These are phyloP conservation scores for Ophioceras dolichostomum DNA, from an alignment of 2,329 filamentous ascomycete species.

Conservation along the genomic window DNA sequence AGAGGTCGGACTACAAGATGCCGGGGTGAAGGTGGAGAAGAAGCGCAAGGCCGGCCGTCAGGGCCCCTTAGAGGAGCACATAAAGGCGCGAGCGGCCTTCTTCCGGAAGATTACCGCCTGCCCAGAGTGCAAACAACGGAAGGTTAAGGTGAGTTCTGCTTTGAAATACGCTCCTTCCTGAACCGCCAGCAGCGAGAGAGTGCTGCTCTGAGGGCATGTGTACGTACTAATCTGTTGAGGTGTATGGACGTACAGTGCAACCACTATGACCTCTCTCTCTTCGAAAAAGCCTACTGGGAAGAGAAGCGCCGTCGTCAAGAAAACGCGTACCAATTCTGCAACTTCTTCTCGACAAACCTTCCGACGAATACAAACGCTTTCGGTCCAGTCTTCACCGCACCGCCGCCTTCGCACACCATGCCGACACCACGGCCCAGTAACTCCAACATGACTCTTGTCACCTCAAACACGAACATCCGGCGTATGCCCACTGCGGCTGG, in stretches of 20 bases:
- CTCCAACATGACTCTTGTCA: no score
- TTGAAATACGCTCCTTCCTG: no score
- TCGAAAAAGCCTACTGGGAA: conserved; percentile 7
- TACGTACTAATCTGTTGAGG: not conserved
- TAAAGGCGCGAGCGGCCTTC: not conserved
- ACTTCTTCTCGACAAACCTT: no score
- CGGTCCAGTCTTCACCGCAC: no score
- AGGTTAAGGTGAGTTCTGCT: conserved; percentile 10
- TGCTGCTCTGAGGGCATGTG: not conserved
- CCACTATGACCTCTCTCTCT: conserved; percentile 8
- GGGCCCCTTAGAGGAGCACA: not conserved
- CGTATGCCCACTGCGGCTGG: no score
- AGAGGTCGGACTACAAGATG: not conserved
- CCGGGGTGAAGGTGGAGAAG: no score
- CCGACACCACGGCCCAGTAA: no score
- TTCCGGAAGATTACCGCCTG: conserved; percentile 5
- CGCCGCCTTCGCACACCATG: no score
- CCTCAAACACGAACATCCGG: no score
- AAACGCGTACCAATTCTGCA: no score
- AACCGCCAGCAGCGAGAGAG: not conserved
- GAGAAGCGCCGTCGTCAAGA: no score
- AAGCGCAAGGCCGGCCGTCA: not conserved
- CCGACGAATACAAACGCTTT: no score
- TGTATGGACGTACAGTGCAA: conserved; percentile 8
- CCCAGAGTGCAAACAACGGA: conserved; percentile 9